A percentile compares a stretch with the other conserved stretches of the same genome.
phyloP scores from a whole-genome alignment of 2,329 filamentous ascomycete genomes.

The Lasiodiplodia sp. region DNA sequence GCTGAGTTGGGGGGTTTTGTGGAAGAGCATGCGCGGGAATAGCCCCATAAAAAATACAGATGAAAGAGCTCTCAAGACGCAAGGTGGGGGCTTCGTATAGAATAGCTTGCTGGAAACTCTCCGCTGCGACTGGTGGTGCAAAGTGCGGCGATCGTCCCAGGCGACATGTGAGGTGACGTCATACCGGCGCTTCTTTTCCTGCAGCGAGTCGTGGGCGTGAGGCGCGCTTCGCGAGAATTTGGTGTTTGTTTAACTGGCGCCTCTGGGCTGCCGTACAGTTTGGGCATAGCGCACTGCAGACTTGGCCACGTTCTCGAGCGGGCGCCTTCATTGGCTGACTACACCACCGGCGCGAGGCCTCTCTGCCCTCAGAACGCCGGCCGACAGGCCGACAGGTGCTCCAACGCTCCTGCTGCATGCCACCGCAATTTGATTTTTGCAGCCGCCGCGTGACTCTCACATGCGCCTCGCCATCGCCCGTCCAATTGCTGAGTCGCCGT shows the following conservation, averaged over 20 bases:
- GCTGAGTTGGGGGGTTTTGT: neutral
- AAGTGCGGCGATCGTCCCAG: neutral
- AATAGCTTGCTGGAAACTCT: conserved; percentile 16
- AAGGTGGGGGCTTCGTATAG: conserved; percentile 8
- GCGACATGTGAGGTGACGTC: conserved; percentile 19
- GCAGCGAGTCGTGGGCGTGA: neutral
- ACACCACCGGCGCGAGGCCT: conserved; percentile 13
- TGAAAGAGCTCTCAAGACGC: neutral
- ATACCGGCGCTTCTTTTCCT: neutral
- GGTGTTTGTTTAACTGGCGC: conserved; percentile 14
- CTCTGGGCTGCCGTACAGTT: conserved; percentile 13
- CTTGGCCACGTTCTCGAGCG: conserved; percentile 22
- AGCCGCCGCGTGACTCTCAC: conserved; percentile 24
- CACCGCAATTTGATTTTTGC: conserved; percentile 25
- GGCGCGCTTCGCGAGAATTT: neutral
- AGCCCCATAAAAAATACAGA: conserved; percentile 18
- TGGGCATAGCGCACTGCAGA: conserved; percentile 20
- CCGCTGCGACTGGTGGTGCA: neutral
- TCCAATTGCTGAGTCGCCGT: conserved; percentile 18
- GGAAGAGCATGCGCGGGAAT: conserved; percentile 17
- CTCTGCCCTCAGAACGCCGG: conserved; percentile 8
- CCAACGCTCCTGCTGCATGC: conserved; percentile 24
- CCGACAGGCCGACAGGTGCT: conserved; percentile 22
- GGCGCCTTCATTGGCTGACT: conserved; percentile 13
- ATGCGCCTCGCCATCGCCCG: conserved; percentile 14